Conservation (phyloP, 1,139 yeast species). For the Pichia sp. region DNA sequence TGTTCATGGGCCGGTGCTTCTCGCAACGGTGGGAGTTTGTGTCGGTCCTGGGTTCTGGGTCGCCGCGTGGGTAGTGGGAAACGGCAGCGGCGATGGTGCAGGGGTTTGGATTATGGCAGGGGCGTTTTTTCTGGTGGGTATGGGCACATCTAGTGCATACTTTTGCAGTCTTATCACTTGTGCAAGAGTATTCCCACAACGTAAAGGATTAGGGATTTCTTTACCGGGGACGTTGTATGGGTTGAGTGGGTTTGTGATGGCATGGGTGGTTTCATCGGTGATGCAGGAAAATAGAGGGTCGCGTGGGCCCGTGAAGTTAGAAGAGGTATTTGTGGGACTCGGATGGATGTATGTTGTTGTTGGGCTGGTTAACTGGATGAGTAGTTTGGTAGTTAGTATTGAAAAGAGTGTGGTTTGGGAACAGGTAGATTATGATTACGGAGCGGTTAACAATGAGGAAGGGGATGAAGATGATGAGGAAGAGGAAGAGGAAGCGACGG, state of each 20-base stretch:
- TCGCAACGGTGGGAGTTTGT: conserved; percentile 57
- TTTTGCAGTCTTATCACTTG: conserved; percentile 76
- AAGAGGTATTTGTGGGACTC: conserved; percentile 48
- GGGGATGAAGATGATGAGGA: not conserved
- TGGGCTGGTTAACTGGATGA: conserved; percentile 53
- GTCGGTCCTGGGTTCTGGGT: conserved; percentile 68
- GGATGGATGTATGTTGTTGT: conserved; percentile 49
- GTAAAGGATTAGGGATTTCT: conserved; percentile 75
- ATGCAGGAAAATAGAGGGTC: not conserved
- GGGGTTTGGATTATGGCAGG: conserved; percentile 32
- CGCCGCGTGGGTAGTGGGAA: conserved; percentile 33
- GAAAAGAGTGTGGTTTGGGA: conserved; percentile 47
- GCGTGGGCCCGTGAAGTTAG: not conserved
- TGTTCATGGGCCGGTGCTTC: conserved; percentile 70
- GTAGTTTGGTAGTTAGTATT: conserved; percentile 59
- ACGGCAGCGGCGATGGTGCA: conserved; percentile 8
- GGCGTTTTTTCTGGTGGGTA: conserved; percentile 55
- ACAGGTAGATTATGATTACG: conserved; percentile 15
- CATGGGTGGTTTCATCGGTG: not conserved
- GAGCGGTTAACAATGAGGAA: not conserved
- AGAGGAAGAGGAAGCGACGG: not conserved
- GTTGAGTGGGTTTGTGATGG: conserved; percentile 52
- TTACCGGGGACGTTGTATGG: conserved; percentile 88
- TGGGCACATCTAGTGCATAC: conserved; percentile 76
- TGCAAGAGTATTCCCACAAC: conserved; percentile 71